Conservation (phyloP, 2,329 filamentous ascomycete genomes). For the Colletotrichum higginsianum region DNA sequence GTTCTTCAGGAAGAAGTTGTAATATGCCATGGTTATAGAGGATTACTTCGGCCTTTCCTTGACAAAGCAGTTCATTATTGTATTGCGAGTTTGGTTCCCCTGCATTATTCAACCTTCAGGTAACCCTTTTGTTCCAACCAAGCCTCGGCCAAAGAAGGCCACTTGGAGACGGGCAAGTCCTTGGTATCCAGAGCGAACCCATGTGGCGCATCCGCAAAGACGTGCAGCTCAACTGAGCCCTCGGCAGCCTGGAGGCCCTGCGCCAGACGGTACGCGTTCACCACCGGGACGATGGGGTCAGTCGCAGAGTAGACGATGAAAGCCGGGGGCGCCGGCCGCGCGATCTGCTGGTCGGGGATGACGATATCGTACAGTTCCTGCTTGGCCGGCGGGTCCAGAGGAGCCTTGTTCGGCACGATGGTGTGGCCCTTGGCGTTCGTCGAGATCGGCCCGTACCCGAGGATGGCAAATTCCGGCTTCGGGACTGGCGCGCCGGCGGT, state of each 20-base stretch:
- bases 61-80: too few species aligned
- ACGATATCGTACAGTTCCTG: slow-evolving; percentile 45
- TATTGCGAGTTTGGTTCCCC: rapidly evolving
- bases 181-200: slow-evolving; percentile 44
- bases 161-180: slow-evolving; percentile 43
- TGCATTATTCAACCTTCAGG: neutral
- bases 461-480: slow-evolving; percentile 41
- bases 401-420: slow-evolving; percentile 43
- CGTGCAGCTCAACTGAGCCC: slow-evolving; percentile 43
- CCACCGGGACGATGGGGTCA: slow-evolving; percentile 44
- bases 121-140: slow-evolving; percentile 41
- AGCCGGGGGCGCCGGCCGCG: slow-evolving; percentile 41
- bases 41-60: neutral
- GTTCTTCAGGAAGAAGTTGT: slow-evolving; percentile 31
- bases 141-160: slow-evolving; percentile 42
- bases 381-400: slow-evolving; percentile 45
- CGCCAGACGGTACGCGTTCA: slow-evolving; percentile 45
- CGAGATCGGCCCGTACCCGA: slow-evolving; percentile 47
- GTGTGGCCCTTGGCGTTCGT: slow-evolving; percentile 45
- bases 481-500: slow-evolving; percentile 37
- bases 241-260: slow-evolving; percentile 39
- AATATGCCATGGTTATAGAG: neutral
- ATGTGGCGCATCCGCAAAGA: slow-evolving; percentile 44
- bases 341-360: slow-evolving; percentile 44
- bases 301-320: slow-evolving; percentile 45